Evolutionary conservation across 768 basidiomycete genomes (phyloP), one percentile per base, ranked within the genome.

Genomic region (Infundibulicybe gibba): DNA sequence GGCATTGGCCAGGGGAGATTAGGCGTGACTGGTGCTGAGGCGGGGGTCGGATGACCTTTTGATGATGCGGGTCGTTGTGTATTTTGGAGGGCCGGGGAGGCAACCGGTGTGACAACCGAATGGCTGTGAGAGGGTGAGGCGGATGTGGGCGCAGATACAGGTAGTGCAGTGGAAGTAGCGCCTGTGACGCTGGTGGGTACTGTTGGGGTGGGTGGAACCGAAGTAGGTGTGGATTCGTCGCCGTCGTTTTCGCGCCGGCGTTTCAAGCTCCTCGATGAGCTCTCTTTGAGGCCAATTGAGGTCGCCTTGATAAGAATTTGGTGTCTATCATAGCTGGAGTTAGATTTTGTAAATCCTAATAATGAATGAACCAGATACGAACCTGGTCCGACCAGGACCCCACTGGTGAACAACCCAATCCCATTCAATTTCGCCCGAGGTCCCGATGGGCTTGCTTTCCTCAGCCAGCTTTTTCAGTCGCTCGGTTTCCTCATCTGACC

Each of bases 301-400:
- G 85, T 91, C 2, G 88, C 90, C 63, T 89, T 90, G 50, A 90
- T 79, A 31, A 90, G 67, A 46, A 91, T 90, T 61, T 92, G 89
- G 55, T 90, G 87, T 58, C 89, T 91, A 47, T n/a, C 32, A 34
- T 8, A 40, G n/a, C 9, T 20, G n/a, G 21, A n/a, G 38, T 8
- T n/a, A 30, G 21, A 3, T 2, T 31, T 25, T 43, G 2, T 19
- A 21, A 19, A 32, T 19, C 39, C 34, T 8, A 37, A 33, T n/a
- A n/a, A n/a, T n/a, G 15, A 32, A 19, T 14, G 37, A 45, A 47
- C 1, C 35, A 13, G 19, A 39, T 21, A 67, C 67, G 41, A 51
- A 87, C 89, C 85, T 81, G 46, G 89, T 83, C 45, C 89, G 74
- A 33, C 79, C 79, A 50, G 75, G 76, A 3, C 89, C 89, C 81